A percentile compares a stretch with the other conserved stretches of the same genome.
phyloP scores from a whole-genome alignment of 495 filamentous ascomycete species.

The Trichoderma virens region DNA sequence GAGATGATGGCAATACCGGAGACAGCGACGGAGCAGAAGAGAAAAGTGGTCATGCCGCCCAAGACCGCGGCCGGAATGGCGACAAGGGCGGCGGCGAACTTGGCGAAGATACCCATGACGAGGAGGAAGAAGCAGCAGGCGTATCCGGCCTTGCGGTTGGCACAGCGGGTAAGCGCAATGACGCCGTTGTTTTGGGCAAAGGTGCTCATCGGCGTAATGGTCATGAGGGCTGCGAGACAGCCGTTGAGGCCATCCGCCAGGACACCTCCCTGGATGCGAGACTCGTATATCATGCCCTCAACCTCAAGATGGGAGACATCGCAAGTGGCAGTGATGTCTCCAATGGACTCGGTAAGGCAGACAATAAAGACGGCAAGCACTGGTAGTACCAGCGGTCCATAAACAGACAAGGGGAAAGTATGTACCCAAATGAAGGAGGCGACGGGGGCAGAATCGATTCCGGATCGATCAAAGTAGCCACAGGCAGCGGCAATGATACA shows the following conservation, averaged over 20 bases:
- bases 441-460: slow-evolving; percentile 63
- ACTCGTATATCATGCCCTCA: slow-evolving; percentile 73
- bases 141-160: slow-evolving; percentile 81
- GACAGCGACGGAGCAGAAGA: slow-evolving; percentile 77
- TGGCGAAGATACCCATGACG: slow-evolving; percentile 84
- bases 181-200: slow-evolving; percentile 86
- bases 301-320: slow-evolving; percentile 83
- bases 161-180: slow-evolving; percentile 81
- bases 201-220: slow-evolving; percentile 76
- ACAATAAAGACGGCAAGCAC: slow-evolving; percentile 82
- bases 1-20: slow-evolving; percentile 81
- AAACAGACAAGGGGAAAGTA: slow-evolving; percentile 74
- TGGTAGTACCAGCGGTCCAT: slow-evolving; percentile 78
- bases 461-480: slow-evolving; percentile 69
- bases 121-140: slow-evolving; percentile 71
- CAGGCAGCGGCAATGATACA: slow-evolving; percentile 81
- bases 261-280: slow-evolving; percentile 83
- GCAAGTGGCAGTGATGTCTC: slow-evolving; percentile 66
- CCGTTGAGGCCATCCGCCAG: slow-evolving; percentile 81
- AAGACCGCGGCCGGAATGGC: slow-evolving; percentile 74
- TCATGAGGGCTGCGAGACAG: slow-evolving; percentile 70
- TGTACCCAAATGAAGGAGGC: slow-evolving; percentile 86
- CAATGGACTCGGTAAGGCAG: slow-evolving; percentile 83
- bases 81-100: slow-evolving; percentile 83
- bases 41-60: slow-evolving; percentile 90